Percentiles rank a stretch among this genome's conserved stretches.
These are phyloP conservation scores for Cucumis cinereus DNA, from an alignment of 306 rosid species.

Conservation along the genomic window DNA sequence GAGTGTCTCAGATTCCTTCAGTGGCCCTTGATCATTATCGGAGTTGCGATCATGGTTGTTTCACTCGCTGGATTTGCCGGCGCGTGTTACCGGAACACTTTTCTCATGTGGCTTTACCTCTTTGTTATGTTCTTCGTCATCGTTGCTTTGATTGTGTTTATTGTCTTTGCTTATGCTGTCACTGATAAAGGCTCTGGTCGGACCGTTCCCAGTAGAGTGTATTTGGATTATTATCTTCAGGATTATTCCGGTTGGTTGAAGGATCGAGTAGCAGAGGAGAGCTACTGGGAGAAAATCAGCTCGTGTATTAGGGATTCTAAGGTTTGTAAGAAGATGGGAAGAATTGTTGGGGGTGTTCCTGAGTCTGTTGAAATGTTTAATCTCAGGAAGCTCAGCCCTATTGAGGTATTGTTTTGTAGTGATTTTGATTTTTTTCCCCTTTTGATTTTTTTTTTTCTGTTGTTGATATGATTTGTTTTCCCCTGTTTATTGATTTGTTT, in stretches of 20 bases:
- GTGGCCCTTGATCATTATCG: slow-evolving; percentile 80
- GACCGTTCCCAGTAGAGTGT: slow-evolving; percentile 8
- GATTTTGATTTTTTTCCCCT: not conserved
- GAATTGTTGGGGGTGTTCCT: slow-evolving; percentile 22
- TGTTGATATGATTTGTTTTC: not conserved
- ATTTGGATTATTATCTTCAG: slow-evolving; percentile 37
- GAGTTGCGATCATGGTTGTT: slow-evolving; percentile 51
- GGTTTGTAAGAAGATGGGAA: slow-evolving; percentile 30
- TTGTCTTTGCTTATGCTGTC: slow-evolving; percentile 73
- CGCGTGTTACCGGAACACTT: slow-evolving; percentile 78
- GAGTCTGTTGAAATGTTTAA: slow-evolving; percentile 59
- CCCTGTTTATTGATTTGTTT: not conserved
- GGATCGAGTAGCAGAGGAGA: slow-evolving; percentile 36
- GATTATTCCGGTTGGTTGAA: slow-evolving; percentile 81
- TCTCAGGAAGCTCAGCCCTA: slow-evolving; percentile 31
- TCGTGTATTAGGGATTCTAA: slow-evolving; percentile 69
- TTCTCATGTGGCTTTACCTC: slow-evolving; percentile 55
- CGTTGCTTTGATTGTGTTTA: slow-evolving; percentile 60
- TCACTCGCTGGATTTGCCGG: slow-evolving; percentile 80
- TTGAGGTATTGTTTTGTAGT: slow-evolving; percentile 39
- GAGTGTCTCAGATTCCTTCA: slow-evolving; percentile 88
- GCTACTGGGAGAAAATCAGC: slow-evolving; percentile 59
- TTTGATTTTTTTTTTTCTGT: not conserved
- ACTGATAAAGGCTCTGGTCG: slow-evolving; percentile 75
- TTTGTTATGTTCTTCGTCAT: slow-evolving; percentile 68